These are phyloP conservation scores for Quambalaria eucalypti DNA, from an alignment of 1,284 basidiomycete genomes.

Conservation along the genomic window DNA sequence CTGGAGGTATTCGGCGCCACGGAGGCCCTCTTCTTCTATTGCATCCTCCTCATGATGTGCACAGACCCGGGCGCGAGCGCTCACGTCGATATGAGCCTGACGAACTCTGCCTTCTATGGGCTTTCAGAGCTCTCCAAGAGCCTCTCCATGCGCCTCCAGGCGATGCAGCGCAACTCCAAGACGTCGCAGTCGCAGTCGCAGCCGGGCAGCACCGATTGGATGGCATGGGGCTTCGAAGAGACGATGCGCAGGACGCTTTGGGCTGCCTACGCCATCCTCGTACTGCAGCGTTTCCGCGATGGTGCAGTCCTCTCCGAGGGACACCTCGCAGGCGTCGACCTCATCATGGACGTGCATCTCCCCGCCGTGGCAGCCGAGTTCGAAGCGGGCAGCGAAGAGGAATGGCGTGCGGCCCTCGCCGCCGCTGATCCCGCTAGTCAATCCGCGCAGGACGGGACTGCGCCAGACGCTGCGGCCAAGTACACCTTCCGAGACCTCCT, in stretches of 20 bases:
- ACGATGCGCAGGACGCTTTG: constrained; percentile 33
- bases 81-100: constrained; percentile 20
- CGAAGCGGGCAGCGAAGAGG: constrained; percentile 25
- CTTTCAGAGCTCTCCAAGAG: constrained; percentile 20
- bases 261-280: constrained; percentile 30
- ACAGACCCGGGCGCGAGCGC: constrained; percentile 20
- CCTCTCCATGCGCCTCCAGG: constrained; percentile 8
- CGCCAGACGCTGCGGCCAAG: too few species aligned
- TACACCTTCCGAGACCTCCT: neutral
- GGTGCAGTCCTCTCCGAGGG: constrained; percentile 14
- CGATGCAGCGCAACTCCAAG: constrained; percentile 3
- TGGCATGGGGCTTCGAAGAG: constrained; percentile 20
- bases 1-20: constrained; percentile 23
- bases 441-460: neutral
- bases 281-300: constrained; percentile 34
- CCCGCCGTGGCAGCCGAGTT: constrained; percentile 31
- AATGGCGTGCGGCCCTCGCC: constrained; percentile 10
- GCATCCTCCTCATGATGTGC: constrained; percentile 29
- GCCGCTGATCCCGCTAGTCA: neutral
- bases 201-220: constrained; percentile 4
- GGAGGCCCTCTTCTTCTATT: constrained; percentile 33
- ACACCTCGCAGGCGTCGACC: constrained; percentile 19
- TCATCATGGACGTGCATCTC: constrained; percentile 28
- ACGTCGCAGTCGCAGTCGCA: constrained; percentile 24
- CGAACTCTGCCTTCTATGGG: constrained; percentile 18